A percentile compares a stretch with the other conserved stretches of the same genome.
phyloP scores from a whole-genome alignment of 1,139 yeast genomes.

The Lodderomyces margitis region DNA sequence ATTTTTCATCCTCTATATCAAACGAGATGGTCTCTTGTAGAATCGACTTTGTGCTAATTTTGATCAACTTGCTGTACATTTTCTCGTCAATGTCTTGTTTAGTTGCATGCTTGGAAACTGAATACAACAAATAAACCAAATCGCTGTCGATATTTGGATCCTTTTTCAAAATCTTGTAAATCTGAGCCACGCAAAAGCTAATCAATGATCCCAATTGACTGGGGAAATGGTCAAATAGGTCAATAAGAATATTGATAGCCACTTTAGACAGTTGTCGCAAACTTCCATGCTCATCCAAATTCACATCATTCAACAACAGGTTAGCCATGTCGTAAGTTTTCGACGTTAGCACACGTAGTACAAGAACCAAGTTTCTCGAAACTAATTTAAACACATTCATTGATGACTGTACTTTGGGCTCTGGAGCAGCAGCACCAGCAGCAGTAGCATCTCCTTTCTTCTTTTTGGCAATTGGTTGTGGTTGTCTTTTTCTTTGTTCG shows the following conservation, averaged over 20 bases:
- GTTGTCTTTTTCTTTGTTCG: constrained; percentile 11
- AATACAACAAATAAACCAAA: constrained; percentile 33
- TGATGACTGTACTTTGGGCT: constrained; percentile 15
- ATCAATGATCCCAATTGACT: constrained; percentile 37
- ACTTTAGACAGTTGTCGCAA: constrained; percentile 23
- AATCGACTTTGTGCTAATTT: constrained; percentile 32
- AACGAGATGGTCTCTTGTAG: constrained; percentile 18
- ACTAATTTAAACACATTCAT: constrained; percentile 29
- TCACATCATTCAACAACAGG: constrained; percentile 30
- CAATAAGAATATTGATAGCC: constrained; percentile 34
- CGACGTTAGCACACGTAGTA: constrained; percentile 33
- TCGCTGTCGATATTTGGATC: constrained; percentile 26
- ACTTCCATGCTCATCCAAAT: constrained; percentile 20
- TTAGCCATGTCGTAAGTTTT: constrained; percentile 42
- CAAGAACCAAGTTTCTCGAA: constrained; percentile 29
- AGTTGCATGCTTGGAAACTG: constrained; percentile 37
- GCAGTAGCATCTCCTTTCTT: constrained; percentile 13
- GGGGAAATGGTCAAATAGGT: constrained; percentile 40
- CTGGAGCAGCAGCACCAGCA: constrained; percentile 1
- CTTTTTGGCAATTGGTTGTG: constrained; percentile 12
- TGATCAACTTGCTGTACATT: constrained; percentile 35
- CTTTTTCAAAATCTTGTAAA: constrained; percentile 42
- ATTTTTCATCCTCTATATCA: constrained; percentile 18
- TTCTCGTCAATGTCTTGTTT: constrained; percentile 44
- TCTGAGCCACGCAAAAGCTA: constrained; percentile 34